Evolutionary conservation across 2,329 filamentous ascomycete genomes (phyloP).

Genomic region (Basipetospora chlamydospora): DNA sequence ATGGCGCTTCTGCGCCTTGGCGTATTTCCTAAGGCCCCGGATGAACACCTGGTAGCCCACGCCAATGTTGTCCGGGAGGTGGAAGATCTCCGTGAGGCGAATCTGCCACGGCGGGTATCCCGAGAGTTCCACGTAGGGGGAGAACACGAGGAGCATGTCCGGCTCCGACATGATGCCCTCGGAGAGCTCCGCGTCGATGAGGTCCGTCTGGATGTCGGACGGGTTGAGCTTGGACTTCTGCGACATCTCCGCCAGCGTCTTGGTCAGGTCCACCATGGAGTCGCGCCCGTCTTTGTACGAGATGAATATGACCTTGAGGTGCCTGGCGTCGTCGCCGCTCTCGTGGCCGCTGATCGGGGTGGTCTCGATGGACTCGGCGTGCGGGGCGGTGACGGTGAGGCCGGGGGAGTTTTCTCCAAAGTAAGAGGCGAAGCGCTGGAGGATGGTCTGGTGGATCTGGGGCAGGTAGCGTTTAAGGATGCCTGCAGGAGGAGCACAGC

Average conservation of each 20-base stretch:
- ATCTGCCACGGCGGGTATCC: conserved; percentile 97
- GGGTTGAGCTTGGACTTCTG: conserved; percentile 73
- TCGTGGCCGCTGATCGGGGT: conserved; percentile 12
- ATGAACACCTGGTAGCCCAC: conserved; percentile 94
- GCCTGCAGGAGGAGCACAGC: conserved; percentile 32
- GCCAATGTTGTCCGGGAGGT: conserved; percentile 58
- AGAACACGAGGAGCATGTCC: conserved; percentile 78
- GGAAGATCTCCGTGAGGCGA: conserved; percentile 85
- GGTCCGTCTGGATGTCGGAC: conserved; percentile 67
- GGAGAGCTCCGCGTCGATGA: conserved; percentile 79
- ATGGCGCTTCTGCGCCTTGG: conserved; percentile 76
- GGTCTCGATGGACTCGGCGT: conserved; percentile 24
- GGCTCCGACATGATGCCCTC: conserved; percentile 74
- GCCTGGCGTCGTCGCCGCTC: conserved; percentile 6
- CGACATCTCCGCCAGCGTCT: conserved; percentile 88
- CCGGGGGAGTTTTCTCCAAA: conserved; percentile 64
- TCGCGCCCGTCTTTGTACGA: conserved; percentile 82
- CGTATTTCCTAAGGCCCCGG: conserved; percentile 67
- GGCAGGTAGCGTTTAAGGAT: conserved; percentile 79
- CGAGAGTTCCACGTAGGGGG: conserved; percentile 66
- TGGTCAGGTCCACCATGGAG: conserved; percentile 88
- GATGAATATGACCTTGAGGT: conserved; percentile 34
- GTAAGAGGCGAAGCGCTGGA: conserved; percentile 70
- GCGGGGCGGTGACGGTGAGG: conserved; percentile 40
- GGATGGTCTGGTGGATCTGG: conserved; percentile 67